phyloP scores from a whole-genome alignment of 495 filamentous ascomycete species.

The Podospora fimiseda region DNA sequence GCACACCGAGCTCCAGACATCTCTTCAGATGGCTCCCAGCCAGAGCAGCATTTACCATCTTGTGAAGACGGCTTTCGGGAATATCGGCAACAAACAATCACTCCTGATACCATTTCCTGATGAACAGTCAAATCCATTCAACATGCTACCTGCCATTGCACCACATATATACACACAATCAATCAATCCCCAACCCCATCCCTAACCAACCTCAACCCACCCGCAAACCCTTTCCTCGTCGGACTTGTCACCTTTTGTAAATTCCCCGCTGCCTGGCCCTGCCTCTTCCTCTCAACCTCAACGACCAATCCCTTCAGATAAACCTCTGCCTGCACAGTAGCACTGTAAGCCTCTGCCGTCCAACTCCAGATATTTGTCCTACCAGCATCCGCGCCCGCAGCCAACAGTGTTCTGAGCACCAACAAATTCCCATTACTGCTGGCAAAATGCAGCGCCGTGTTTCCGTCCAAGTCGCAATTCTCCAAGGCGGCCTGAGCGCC shows the following conservation, averaged over 20 bases:
- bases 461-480: constrained; percentile 57
- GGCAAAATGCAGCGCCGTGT: constrained; percentile 70
- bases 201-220: constrained; percentile 13
- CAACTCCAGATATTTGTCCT: constrained; percentile 64
- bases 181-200: constrained; percentile 14
- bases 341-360: constrained; percentile 65
- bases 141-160: too few species aligned
- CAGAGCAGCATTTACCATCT: too few species aligned
- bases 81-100: too few species aligned
- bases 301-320: constrained; percentile 62
- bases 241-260: neutral
- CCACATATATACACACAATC: neutral
- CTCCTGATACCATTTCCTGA: too few species aligned
- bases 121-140: too few species aligned
- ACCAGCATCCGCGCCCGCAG: constrained; percentile 55
- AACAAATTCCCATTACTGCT: constrained; percentile 63
- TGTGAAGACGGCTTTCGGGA: too few species aligned
- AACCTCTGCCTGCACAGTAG: constrained; percentile 67
- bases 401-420: constrained; percentile 63
- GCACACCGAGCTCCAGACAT: too few species aligned
- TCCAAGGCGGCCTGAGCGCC: constrained; percentile 41
- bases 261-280: neutral
- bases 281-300: constrained; percentile 44
- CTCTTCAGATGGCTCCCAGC: too few species aligned
- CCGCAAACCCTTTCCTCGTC: neutral